These are phyloP conservation scores for Apophysomyces ossiformis DNA, from an alignment of 371 early-diverging fungal species.

Conservation along the genomic window DNA sequence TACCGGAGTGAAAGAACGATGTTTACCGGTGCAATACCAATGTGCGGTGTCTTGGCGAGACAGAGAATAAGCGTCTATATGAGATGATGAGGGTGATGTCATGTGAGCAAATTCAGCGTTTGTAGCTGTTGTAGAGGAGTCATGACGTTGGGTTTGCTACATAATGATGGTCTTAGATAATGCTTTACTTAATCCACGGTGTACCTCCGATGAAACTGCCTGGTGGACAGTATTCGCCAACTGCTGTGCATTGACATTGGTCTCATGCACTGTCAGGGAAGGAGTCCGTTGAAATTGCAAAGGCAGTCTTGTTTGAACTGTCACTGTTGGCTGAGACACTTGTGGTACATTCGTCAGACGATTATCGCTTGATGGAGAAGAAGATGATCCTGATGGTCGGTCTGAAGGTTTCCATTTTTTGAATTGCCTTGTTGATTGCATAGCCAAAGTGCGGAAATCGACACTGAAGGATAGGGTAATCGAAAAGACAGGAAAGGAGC, in stretches of 20 bases:
- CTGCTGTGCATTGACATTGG: not conserved
- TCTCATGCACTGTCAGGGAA: not conserved
- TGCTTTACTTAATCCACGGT: not conserved
- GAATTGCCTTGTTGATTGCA: conserved; percentile 1
- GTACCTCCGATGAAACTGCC: not conserved
- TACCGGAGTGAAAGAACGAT: conserved; percentile 32
- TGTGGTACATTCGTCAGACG: not conserved
- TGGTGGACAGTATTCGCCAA: not conserved
- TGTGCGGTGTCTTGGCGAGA: not conserved
- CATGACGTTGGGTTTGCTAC: not conserved
- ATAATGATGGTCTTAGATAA: not conserved
- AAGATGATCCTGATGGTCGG: too few relatives aligned
- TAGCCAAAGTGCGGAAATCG: not conserved
- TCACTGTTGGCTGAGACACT: not conserved
- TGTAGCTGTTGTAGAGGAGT: not conserved
- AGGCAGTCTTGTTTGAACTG: not conserved
- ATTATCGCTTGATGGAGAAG: not conserved
- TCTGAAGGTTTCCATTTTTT: not conserved
- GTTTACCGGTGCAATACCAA: not conserved
- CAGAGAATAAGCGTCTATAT: not conserved
- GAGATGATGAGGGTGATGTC: not conserved
- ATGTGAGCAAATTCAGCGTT: too few relatives aligned
- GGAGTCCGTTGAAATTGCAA: not conserved
- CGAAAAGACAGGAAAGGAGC: too few relatives aligned
- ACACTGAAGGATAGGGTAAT: not conserved